Evolutionary conservation across 257 asterid genomes (phyloP), one percentile per base, ranked within the genome.

Genomic region (Thymus mandschuricus): DNA sequence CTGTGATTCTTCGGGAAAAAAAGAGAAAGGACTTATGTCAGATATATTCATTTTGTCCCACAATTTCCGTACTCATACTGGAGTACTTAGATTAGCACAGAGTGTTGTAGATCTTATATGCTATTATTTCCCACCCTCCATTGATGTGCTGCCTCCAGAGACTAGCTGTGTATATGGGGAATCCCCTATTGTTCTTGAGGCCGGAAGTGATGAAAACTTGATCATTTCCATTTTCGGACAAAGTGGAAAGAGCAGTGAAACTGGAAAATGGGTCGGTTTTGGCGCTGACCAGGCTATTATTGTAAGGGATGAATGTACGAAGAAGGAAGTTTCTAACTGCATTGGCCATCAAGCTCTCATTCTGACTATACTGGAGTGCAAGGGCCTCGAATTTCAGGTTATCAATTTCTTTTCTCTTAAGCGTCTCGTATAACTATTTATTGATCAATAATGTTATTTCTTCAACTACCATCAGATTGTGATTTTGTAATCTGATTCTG

Each of bases 341-440:
- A 41, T 72, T 8, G 64, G 70, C 41, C 48, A 72, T 5, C 70
- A 63, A 63, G 76, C 76, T 41, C 61, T 56, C 5, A 27, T 11
- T 35, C 5, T 35, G 5, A 35, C 2, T 35, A 35, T 35, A 35
- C 48, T 83, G 27, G 96, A 89, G 64, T 82, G 89, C 88, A 87
- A 89, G 73, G 96, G 96, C 52, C 82, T 89, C 0, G 96, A 87
- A 55, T 89, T 87, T 77, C 87, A 90, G 86, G 96, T 82, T 38
- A 48, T 74, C 41, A 15, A 4, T 76, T n/a, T 15, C 0, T 34
- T 31, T 56, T 58, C 2, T 44, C 1, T 34, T 10, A 29, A 28
- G 13, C 43, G 13, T 48, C 5, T 49, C 48, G 49, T 66, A n/a
- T 66, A 33, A 27, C 28, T 33, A 3, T 7, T 1, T 35, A 6